Conservation (phyloP, 2,329 filamentous ascomycete genomes). For the Talaromyces verruculosus region DNA sequence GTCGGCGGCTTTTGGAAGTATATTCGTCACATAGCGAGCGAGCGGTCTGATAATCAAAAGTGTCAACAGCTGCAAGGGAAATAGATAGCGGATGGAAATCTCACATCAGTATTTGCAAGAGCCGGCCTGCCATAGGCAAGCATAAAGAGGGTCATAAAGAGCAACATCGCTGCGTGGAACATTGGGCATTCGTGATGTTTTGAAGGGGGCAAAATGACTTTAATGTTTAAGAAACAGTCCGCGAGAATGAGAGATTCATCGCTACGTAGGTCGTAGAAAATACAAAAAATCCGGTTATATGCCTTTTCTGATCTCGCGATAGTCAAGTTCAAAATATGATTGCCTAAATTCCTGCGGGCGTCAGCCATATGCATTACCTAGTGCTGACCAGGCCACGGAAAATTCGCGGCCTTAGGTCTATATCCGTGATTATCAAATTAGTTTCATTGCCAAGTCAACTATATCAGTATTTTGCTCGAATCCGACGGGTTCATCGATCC, state of each 20-base stretch:
- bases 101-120: background rate
- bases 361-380: background rate
- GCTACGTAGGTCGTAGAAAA: background rate
- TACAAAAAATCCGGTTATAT: background rate
- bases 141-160: background rate
- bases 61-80: background rate
- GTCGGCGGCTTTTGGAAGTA: background rate
- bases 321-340: background rate
- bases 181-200: background rate
- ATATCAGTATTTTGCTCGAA: background rate
- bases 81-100: background rate
- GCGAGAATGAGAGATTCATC: background rate
- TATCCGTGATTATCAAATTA: background rate
- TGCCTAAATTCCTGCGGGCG: background rate
- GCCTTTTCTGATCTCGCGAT: background rate
- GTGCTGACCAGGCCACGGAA: background rate
- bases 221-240: background rate
- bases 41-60: background rate
- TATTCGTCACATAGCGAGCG: background rate
- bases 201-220: background rate
- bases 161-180: background rate
- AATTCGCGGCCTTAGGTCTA: no score
- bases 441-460: background rate
- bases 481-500: background rate
- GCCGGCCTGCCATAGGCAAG: background rate